Base-by-base conservation (phyloP, 306 rosid genomes). In the Carpinus fangiana region DNA sequence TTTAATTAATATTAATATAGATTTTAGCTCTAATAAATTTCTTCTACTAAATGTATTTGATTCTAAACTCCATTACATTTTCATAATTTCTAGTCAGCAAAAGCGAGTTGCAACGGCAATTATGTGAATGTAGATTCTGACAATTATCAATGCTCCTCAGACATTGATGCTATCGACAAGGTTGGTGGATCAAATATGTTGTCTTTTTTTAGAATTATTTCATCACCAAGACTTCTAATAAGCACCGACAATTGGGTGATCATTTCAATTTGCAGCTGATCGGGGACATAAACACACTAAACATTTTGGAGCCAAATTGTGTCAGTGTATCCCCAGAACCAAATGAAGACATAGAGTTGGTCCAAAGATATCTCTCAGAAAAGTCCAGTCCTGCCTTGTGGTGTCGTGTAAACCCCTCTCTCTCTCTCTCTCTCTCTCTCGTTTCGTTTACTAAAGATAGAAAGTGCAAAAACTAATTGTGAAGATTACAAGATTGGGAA, bases 231-330 rank as follows among this genome's bases (percentile, higher is more conserved):
- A 8, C 36, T 65, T n/a, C 21, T 5, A 13, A 36, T 36, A 36
- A 5, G 3, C 41, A 12, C 18, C 36, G 5, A 38, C 13, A 17
- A 36, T 16, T 9, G 26, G 14, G 13, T 34, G 5, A 8, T 78
- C 10, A 14, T 76, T 43, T 66, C 4, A 51, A 53, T 77, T 53
- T 68, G 68, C 66, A 77, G 80, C 74, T 77, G 41, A 20, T 34
- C 4, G 38, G 12, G 17, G 68, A 43, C 67, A 77, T 77, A 77
- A 77, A 77, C 43, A 7, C 4, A 10, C 13, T 20, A n/a, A 66
- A 68, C 7, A 69, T 77, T 61, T 68, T 77, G 55, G 74, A 77
- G 54, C 80, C 80, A 21, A 13, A 2, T 20, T 77, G 80, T 68
- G 41, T 34, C 21, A 68, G 41, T 54, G 74, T 38, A 52, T 4